Evolutionary conservation across 345 rosid species (phyloP).

Genomic region (Pelargonium nanum): DNA sequence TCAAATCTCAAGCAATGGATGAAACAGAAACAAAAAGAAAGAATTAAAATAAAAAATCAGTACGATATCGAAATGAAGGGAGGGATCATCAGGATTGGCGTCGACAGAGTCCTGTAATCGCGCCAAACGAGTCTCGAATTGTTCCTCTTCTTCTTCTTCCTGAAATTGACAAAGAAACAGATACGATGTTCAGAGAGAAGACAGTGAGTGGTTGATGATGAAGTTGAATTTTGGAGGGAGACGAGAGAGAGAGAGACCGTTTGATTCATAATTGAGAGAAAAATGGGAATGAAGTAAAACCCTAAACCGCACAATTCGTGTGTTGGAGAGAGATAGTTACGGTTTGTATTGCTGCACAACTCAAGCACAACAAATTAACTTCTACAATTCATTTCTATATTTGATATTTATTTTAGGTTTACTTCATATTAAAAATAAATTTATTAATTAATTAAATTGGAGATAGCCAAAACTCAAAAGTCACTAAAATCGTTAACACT

Average conservation of each 20-base stretch:
- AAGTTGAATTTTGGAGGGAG: background rate
- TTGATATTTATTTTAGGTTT: too few species aligned
- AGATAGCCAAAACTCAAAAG: too few species aligned
- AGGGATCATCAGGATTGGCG: constrained; percentile 57
- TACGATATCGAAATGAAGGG: constrained; percentile 55
- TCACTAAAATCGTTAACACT: too few species aligned
- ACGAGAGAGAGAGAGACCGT: background rate
- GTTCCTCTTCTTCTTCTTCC: constrained; percentile 17
- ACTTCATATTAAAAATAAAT: too few species aligned
- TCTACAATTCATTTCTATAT: too few species aligned
- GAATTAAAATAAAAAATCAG: background rate
- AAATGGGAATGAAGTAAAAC: background rate
- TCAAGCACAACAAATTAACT: background rate
- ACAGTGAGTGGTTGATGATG: background rate
- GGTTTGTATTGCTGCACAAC: background rate
- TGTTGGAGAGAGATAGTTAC: background rate
- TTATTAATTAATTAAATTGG: too few species aligned
- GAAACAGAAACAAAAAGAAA: background rate
- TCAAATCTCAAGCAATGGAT: background rate
- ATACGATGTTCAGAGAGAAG: background rate
- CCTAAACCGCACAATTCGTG: background rate
- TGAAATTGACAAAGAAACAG: background rate
- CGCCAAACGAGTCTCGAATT: constrained; percentile 15
- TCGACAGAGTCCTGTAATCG: constrained; percentile 45
- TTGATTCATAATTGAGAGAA: background rate